Evolutionary conservation across 2,329 filamentous ascomycete genomes (phyloP).

Genomic region (Fusarium aywerte): DNA sequence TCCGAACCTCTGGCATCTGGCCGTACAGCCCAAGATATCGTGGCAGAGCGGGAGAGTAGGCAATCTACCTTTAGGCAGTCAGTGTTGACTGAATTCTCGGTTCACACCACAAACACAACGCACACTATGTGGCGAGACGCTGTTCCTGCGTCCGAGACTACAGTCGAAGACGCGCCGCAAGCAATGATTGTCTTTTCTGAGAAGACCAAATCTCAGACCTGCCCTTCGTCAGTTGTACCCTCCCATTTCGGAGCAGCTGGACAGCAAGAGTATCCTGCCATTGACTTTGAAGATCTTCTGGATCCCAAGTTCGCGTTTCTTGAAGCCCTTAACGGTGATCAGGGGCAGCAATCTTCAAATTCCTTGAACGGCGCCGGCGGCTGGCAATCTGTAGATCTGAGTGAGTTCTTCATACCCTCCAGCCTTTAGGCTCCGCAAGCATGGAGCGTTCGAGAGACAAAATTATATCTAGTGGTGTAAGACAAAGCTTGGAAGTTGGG

Average conservation of each 20-base stretch:
- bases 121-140: background rate
- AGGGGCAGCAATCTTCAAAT: background rate
- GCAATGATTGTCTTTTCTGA: background rate
- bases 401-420: background rate
- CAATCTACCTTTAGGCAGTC: background rate
- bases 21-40: background rate
- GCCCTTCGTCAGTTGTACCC: background rate
- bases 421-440: background rate
- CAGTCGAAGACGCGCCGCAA: background rate
- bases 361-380: background rate
- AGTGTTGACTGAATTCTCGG: background rate
- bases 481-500: background rate
- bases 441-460: no score
- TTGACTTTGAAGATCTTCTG: no score
- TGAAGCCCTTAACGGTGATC: no score
- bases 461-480: background rate
- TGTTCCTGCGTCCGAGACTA: background rate
- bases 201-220: background rate
- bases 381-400: background rate
- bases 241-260: background rate
- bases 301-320: background rate
- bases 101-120: background rate
- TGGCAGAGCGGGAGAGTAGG: background rate
- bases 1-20: background rate
- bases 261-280: background rate